Conservation (phyloP, 1,284 basidiomycete species). For the Schizophyllum commune region DNA sequence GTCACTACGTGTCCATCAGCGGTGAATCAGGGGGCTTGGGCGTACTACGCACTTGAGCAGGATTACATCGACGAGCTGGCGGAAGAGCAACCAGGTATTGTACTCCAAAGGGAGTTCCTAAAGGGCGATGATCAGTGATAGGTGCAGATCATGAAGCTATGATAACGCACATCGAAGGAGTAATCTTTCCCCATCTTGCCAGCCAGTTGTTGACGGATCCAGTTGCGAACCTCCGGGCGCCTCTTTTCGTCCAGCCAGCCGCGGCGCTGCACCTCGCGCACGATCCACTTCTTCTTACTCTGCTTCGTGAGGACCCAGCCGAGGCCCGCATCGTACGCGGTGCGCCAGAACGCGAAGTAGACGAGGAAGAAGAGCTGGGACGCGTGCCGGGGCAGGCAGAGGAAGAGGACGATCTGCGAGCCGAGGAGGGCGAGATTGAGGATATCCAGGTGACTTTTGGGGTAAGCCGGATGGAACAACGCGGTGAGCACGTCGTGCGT, state of each 20-base stretch:
- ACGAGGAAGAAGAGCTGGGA: slow-evolving; percentile 68
- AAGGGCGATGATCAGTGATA: slow-evolving; percentile 7
- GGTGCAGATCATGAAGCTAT: background rate
- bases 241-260: slow-evolving; percentile 85
- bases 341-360: slow-evolving; percentile 92
- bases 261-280: slow-evolving; percentile 66
- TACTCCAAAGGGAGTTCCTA: slow-evolving; percentile 78
- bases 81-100: slow-evolving; percentile 88
- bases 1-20: slow-evolving; percentile 46
- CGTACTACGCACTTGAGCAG: slow-evolving; percentile 72
- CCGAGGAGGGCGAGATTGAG: slow-evolving; percentile 78
- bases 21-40: slow-evolving; percentile 3
- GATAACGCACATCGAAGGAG: slow-evolving; percentile 71
- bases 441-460: slow-evolving; percentile 89
- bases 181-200: slow-evolving; percentile 96
- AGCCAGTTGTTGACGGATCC: slow-evolving; percentile 82
- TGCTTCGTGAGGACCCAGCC: slow-evolving; percentile 93
- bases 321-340: slow-evolving; percentile 88
- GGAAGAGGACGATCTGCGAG: slow-evolving; percentile 76
- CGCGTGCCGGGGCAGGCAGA: slow-evolving; percentile 46
- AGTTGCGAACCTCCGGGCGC: slow-evolving; percentile 57
- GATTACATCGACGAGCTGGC: slow-evolving; percentile 91
- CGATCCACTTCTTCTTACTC: slow-evolving; percentile 91
- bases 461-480: slow-evolving; percentile 81
- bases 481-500: slow-evolving; percentile 94